phyloP scores from a whole-genome alignment of 805 yeast species.

The Nakazawaea ishiwadae region DNA sequence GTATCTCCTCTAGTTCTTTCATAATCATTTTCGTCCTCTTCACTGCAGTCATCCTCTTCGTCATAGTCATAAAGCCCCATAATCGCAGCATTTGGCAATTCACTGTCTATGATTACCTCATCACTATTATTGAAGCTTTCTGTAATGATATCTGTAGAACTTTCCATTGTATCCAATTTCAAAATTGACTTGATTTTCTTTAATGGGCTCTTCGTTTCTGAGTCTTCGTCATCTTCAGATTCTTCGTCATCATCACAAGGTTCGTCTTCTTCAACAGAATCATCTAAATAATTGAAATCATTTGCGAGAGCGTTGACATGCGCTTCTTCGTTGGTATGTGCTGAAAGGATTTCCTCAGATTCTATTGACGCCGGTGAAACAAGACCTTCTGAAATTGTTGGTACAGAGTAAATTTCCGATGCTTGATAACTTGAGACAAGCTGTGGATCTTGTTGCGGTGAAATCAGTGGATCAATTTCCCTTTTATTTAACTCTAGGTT shows the following conservation, averaged over 20 bases:
- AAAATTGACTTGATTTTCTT: background rate
- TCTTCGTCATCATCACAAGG: background rate
- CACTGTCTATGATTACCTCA: too few relatives aligned
- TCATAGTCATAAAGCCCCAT: background rate
- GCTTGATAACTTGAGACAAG: conserved; percentile 2
- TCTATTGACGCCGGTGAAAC: too few relatives aligned
- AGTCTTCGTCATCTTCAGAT: background rate
- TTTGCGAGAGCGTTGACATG: background rate
- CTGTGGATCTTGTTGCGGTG: conserved; percentile 8
- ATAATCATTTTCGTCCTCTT: background rate
- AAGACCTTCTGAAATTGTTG: too few relatives aligned
- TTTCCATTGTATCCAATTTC: background rate
- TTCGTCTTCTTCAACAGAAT: background rate
- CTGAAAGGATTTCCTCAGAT: too few relatives aligned
- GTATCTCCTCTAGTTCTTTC: background rate
- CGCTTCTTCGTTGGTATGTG: too few relatives aligned
- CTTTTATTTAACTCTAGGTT: background rate
- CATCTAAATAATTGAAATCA: background rate
- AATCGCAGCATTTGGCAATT: background rate
- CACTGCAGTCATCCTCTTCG: background rate
- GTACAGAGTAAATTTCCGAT: background rate
- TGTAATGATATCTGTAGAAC: too few relatives aligned
- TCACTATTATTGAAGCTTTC: too few relatives aligned
- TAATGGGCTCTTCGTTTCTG: background rate
- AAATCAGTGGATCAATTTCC: conserved; percentile 2